Conservation (phyloP, 2,329 filamentous ascomycete species). For the Talaromyces pinophilus region DNA sequence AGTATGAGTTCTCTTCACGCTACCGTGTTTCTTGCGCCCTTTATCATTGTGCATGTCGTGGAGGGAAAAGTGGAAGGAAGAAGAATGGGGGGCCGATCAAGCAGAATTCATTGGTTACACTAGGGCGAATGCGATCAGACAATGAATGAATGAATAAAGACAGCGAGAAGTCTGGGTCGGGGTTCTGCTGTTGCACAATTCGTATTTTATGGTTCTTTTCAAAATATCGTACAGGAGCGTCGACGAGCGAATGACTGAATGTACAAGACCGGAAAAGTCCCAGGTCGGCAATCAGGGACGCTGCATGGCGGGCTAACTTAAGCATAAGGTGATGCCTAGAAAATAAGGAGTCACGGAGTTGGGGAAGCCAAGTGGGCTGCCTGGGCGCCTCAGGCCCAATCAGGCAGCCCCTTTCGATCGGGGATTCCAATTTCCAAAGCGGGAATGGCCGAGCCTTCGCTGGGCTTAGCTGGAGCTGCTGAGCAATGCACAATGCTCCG, state of each 20-base stretch:
- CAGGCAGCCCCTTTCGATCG: background rate
- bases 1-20: conserved; percentile 27
- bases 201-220: background rate
- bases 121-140: background rate
- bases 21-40: conserved; percentile 36
- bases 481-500: background rate
- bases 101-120: conserved; percentile 9
- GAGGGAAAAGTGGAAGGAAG: background rate
- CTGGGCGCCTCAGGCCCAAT: background rate
- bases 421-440: background rate
- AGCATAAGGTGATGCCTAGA: background rate
- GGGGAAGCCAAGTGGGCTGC: background rate
- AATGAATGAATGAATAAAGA: background rate
- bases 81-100: background rate
- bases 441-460: background rate
- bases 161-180: too few species aligned
- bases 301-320: background rate
- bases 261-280: background rate
- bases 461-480: background rate
- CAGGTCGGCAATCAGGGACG: conserved; percentile 4
- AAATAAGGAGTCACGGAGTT: background rate
- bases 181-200: background rate
- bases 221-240: background rate
- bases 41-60: conserved; percentile 28
- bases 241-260: background rate